These are phyloP conservation scores for Pythium grandisporangium DNA, from an alignment of 352 stramenopile genomes.

Conservation along the genomic window DNA sequence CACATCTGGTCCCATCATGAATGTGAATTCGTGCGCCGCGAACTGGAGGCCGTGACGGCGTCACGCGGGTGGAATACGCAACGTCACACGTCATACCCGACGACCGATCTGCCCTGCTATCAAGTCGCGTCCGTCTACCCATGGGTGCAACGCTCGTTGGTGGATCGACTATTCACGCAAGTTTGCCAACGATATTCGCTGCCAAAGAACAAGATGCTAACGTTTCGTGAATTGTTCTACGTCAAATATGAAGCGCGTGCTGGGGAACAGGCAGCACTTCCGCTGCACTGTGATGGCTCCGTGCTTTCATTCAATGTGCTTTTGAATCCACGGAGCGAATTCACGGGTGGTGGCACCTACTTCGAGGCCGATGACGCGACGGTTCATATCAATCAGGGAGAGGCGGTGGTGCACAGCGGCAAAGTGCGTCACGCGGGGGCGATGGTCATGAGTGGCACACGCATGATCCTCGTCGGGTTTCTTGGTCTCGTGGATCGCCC, in stretches of 20 bases:
- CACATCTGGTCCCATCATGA: slow-evolving; percentile 43
- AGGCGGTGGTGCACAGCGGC: slow-evolving; percentile 86
- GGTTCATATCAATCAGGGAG: slow-evolving; percentile 71
- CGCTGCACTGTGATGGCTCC: slow-evolving; percentile 90
- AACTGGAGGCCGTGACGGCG: slow-evolving; percentile 25
- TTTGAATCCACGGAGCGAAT: slow-evolving; percentile 74
- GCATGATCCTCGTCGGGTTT: slow-evolving; percentile 91
- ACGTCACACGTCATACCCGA: slow-evolving; percentile 73
- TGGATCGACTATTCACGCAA: slow-evolving; percentile 42
- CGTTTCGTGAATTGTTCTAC: slow-evolving; percentile 83
- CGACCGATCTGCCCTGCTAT: slow-evolving; percentile 75
- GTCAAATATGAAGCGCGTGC: slow-evolving; percentile 75
- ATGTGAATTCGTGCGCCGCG: slow-evolving; percentile 25
- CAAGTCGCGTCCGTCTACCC: slow-evolving; percentile 49
- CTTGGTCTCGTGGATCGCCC: slow-evolving; percentile 71
- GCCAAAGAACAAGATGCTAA: slow-evolving; percentile 26
- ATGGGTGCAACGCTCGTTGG: slow-evolving; percentile 52
- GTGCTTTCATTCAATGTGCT: slow-evolving; percentile 93
- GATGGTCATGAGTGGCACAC: slow-evolving; percentile 67
- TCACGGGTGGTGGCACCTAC: slow-evolving; percentile 89
- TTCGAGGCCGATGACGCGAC: slow-evolving; percentile 77
- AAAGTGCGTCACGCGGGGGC: slow-evolving; percentile 90
- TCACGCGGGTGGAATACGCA: slow-evolving; percentile 64
- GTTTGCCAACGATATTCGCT: slow-evolving; percentile 38
- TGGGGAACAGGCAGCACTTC: slow-evolving; percentile 61